Conservation (phyloP, 148 eudicot species). For the Fallopia convolvulus region DNA sequence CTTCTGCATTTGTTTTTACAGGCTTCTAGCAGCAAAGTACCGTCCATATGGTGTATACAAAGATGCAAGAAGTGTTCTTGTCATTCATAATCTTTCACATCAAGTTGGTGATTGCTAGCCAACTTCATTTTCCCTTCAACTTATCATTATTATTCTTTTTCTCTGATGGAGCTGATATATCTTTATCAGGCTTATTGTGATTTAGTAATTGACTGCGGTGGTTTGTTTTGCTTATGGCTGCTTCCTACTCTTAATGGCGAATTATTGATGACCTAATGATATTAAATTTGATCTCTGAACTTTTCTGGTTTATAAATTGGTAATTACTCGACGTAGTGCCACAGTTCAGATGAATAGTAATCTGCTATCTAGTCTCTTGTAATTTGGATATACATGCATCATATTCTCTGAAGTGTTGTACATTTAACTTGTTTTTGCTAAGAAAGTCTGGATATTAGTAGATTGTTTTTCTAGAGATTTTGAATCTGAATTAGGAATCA, state of each 20-base stretch:
- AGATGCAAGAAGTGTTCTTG: conserved; percentile 81
- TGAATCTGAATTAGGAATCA: not conserved
- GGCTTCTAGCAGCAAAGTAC: conserved; percentile 92
- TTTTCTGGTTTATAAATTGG: not conserved
- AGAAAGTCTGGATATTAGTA: not conserved
- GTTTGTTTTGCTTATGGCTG: not conserved
- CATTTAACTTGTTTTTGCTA: too few relatives aligned
- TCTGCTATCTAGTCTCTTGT: not conserved
- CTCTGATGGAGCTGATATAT: not conserved
- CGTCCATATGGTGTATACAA: conserved; percentile 96
- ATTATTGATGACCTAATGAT: not conserved
- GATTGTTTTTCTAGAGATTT: not conserved
- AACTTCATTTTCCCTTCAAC: not conserved
- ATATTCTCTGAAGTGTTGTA: not conserved
- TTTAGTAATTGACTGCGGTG: not conserved
- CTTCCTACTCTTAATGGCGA: not conserved
- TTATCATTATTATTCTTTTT: not conserved
- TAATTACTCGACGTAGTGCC: not conserved
- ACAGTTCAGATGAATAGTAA: not conserved
- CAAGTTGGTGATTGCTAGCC: conserved; percentile 39
- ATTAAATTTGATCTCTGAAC: not conserved
- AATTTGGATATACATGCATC: not conserved
- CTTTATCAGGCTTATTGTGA: not conserved
- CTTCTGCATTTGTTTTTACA: conserved; percentile 16
- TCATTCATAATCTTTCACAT: conserved; percentile 89